These are phyloP conservation scores for Mollisia scopiformis DNA, from an alignment of 2,329 filamentous ascomycete species.

Conservation along the genomic window DNA sequence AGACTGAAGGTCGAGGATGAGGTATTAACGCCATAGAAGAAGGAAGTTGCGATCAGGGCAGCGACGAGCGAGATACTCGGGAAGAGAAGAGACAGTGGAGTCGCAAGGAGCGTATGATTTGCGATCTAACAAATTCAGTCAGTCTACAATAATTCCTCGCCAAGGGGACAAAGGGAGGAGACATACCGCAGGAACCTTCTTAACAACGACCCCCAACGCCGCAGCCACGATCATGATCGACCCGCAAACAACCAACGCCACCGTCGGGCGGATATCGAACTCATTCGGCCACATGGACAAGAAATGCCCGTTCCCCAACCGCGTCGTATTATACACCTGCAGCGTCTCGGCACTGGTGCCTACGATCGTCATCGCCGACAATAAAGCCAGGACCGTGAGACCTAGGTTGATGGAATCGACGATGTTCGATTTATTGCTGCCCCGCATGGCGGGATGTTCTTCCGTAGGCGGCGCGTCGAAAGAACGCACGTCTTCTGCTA, in stretches of 20 bases:
- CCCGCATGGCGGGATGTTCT: background rate
- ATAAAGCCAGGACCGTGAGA: constrained; percentile 53
- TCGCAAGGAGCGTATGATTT: constrained; percentile 32
- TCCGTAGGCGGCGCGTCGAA: background rate
- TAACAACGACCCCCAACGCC: constrained; percentile 49
- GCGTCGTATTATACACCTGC: constrained; percentile 57
- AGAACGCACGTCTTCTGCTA: background rate
- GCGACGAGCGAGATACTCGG: constrained; percentile 48
- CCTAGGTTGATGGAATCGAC: constrained; percentile 50
- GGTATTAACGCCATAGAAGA: constrained; percentile 60
- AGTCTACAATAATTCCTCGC: background rate
- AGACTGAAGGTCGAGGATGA: constrained; percentile 57
- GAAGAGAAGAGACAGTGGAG: constrained; percentile 37
- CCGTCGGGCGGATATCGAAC: constrained; percentile 59
- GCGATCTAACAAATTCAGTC: constrained; percentile 42
- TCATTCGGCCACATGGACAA: constrained; percentile 61
- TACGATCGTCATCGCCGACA: constrained; percentile 54
- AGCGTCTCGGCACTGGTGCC: constrained; percentile 58
- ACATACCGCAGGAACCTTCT: constrained; percentile 55
- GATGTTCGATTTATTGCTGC: constrained; percentile 3
- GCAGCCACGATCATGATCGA: constrained; percentile 53
- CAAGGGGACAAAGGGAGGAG: background rate
- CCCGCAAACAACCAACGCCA: constrained; percentile 56
- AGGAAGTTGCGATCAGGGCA: constrained; percentile 54
- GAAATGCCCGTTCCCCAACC: constrained; percentile 48